Conservation (phyloP, 2,329 filamentous ascomycete species). For the Coniella lustricola region DNA sequence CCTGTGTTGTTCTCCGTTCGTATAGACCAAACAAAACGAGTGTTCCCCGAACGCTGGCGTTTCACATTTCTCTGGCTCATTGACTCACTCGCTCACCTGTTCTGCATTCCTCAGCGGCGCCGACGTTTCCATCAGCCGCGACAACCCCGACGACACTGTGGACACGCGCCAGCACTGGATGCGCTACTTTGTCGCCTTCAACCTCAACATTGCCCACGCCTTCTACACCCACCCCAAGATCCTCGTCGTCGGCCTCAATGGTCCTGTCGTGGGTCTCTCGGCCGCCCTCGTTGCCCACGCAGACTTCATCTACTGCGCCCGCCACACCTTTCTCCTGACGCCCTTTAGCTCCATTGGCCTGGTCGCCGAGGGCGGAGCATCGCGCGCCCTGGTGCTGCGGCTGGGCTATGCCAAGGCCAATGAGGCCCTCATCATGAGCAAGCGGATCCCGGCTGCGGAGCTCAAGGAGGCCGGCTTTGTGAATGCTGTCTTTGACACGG, state of each 20-base stretch:
- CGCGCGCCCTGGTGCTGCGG: constrained; percentile 68
- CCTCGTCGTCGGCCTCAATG: constrained; percentile 84
- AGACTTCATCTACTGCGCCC: constrained; percentile 87
- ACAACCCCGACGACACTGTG: constrained; percentile 29
- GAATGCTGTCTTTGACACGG: constrained; percentile 65
- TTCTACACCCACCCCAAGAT: constrained; percentile 95
- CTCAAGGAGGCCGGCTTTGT: constrained; percentile 73
- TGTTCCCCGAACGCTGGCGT: background rate
- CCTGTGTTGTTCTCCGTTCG: no score
- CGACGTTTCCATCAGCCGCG: constrained; percentile 57
- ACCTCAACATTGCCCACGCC: constrained; percentile 81
- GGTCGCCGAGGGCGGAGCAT: constrained; percentile 81
- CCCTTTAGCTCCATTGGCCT: constrained; percentile 87
- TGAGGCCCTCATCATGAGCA: constrained; percentile 89
- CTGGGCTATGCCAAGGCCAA: constrained; percentile 78
- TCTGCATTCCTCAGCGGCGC: constrained; percentile 58
- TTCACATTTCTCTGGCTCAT: constrained; percentile 5
- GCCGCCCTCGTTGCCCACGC: constrained; percentile 77
- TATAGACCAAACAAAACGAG: no score
- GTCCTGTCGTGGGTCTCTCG: constrained; percentile 80
- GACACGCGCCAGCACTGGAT: constrained; percentile 51
- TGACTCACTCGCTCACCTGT: constrained; percentile 8
- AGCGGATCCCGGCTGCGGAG: constrained; percentile 65
- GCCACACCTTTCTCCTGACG: constrained; percentile 77
- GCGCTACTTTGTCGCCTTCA: constrained; percentile 69